These are phyloP conservation scores for Pisolithus microcarpus DNA, from an alignment of 768 basidiomycete species.

Conservation along the genomic window DNA sequence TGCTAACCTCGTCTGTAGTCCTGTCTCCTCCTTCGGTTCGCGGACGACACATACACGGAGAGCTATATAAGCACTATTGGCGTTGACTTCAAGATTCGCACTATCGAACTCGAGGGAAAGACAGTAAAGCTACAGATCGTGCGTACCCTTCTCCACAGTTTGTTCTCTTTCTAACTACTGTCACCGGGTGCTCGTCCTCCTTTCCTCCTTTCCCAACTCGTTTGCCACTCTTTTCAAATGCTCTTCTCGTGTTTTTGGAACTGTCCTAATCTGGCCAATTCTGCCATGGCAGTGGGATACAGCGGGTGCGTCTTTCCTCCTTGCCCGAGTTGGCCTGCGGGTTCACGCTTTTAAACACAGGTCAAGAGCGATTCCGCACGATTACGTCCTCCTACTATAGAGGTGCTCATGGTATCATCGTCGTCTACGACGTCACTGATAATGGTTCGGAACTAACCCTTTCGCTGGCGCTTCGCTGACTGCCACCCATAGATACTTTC, in stretches of 20 bases:
- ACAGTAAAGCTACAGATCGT: constrained; percentile 98
- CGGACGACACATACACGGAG: constrained; percentile 96
- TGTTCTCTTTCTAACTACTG: too few relatives aligned
- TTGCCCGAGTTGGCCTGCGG: neutral
- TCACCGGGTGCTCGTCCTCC: neutral
- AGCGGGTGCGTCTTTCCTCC: constrained; percentile 52
- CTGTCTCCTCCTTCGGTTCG: constrained; percentile 84
- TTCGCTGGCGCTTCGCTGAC: constrained; percentile 5
- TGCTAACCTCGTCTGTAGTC: constrained; percentile 50
- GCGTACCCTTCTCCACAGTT: constrained; percentile 28
- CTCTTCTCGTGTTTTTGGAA: neutral
- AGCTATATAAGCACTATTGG: constrained; percentile 98
- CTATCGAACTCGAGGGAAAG: constrained; percentile 98
- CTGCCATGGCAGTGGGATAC: constrained; percentile 75
- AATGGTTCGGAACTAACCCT: constrained; percentile 46
- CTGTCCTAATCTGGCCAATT: constrained; percentile 10
- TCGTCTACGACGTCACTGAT: constrained; percentile 98
- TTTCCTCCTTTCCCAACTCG: neutral
- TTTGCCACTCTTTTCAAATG: neutral
- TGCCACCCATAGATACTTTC: constrained; percentile 66
- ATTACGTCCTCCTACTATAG: constrained; percentile 99
- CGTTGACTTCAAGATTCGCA: constrained; percentile 98
- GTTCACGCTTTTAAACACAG: constrained; percentile 30
- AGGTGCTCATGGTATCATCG: constrained; percentile 96
- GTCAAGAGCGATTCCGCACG: constrained; percentile 97